Conservation (phyloP, 768 basidiomycete genomes). For the Leccinum boreale region DNA sequence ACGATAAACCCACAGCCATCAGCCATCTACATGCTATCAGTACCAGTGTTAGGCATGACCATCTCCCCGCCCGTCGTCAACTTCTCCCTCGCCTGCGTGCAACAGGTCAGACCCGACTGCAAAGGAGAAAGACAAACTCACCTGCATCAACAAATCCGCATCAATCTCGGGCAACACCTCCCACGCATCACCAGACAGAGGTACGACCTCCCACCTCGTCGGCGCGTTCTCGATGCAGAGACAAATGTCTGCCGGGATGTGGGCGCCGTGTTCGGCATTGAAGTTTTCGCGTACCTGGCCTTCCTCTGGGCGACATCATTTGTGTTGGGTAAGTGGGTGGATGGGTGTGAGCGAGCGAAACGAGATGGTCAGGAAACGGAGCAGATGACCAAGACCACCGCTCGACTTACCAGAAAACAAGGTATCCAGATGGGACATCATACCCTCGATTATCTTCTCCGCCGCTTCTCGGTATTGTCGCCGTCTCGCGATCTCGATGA, state of each 20-base stretch:
- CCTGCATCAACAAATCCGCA: conserved; percentile 55
- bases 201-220: conserved; percentile 66
- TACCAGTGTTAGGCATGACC: conserved; percentile 11
- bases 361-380: background rate
- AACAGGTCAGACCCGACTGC: background rate
- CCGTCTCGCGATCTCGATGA: conserved; percentile 71
- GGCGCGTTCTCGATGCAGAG: conserved; percentile 72
- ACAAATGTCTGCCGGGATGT: conserved; percentile 79
- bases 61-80: conserved; percentile 14
- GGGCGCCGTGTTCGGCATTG: conserved; percentile 67
- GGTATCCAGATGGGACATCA: conserved; percentile 59
- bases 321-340: background rate
- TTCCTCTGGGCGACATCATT: conserved; percentile 51
- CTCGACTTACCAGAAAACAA: conserved; percentile 59
- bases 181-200: conserved; percentile 48
- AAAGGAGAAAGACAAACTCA: conserved; percentile 19
- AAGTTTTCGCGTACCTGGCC: conserved; percentile 60
- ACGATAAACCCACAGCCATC: too few relatives aligned
- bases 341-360: background rate
- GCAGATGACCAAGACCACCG: background rate
- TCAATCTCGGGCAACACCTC: conserved; percentile 66
- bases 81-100: conserved; percentile 31
- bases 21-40: conserved; percentile 23
- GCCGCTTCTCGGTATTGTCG: conserved; percentile 62
- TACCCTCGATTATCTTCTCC: conserved; percentile 61